phyloP scores from a whole-genome alignment of 176 grass and related monocot genomes.

The Themeda triandra region DNA sequence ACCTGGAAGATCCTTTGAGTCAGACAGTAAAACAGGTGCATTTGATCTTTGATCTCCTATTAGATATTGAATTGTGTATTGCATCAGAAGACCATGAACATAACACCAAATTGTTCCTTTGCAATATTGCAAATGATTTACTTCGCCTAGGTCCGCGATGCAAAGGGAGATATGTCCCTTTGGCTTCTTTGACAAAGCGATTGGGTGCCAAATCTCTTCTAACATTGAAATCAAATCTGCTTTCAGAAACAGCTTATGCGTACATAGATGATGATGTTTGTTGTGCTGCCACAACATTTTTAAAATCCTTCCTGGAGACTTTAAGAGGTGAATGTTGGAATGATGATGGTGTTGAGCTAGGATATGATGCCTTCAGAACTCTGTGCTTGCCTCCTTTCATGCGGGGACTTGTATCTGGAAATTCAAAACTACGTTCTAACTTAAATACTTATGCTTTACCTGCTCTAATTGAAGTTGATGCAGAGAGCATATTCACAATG shows the following conservation, averaged over 20 bases:
- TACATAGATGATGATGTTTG: constrained; percentile 94
- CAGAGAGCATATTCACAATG: constrained; percentile 94
- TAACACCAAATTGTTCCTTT: constrained; percentile 46
- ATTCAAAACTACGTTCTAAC: constrained; percentile 92
- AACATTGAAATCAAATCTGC: constrained; percentile 65
- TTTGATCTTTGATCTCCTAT: constrained; percentile 95
- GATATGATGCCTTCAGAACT: constrained; percentile 69
- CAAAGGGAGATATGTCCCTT: constrained; percentile 91
- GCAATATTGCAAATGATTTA: constrained; percentile 70
- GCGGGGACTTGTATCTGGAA: constrained; percentile 68
- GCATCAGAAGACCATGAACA: constrained; percentile 41
- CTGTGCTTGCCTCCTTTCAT: constrained; percentile 80
- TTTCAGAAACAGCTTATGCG: constrained; percentile 81
- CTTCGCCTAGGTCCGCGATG: constrained; percentile 68
- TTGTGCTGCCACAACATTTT: constrained; percentile 82
- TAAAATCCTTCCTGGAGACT: constrained; percentile 85
- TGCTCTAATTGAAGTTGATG: constrained; percentile 61
- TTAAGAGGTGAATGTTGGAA: constrained; percentile 93
- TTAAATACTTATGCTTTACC: constrained; percentile 91
- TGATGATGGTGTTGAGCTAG: constrained; percentile 74
- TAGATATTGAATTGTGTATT: constrained; percentile 79
- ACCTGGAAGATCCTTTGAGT: constrained; percentile 94
- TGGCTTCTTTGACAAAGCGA: constrained; percentile 87
- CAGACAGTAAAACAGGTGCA: constrained; percentile 98
- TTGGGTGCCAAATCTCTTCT: constrained; percentile 85